Percentiles rank a stretch among this genome's conserved stretches.
These are phyloP conservation scores for Azolla pinnata DNA, from an alignment of 75 land plant genomes.

Conservation along the genomic window DNA sequence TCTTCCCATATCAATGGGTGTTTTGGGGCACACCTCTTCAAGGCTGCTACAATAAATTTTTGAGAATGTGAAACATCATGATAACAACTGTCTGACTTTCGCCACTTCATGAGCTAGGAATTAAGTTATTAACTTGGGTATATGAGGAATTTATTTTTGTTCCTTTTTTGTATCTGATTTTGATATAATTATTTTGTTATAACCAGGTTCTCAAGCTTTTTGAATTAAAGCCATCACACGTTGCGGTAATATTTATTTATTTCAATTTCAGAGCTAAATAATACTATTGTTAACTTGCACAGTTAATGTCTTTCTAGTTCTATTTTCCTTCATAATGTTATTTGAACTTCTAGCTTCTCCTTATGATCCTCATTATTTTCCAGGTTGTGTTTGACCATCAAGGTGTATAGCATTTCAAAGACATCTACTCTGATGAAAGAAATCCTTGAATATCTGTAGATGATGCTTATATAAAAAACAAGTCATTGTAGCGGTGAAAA, in stretches of 20 bases:
- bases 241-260: slow-evolving; percentile 38
- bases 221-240: slow-evolving; percentile 67
- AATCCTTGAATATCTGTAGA: no score
- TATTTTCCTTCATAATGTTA: background rate
- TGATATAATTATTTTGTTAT: slow-evolving; percentile 8
- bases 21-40: no score
- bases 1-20: no score
- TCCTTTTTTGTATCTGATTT: background rate
- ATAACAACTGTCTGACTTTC: background rate
- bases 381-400: slow-evolving; percentile 86
- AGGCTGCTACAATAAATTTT: no score
- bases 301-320: background rate
- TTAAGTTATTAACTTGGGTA: background rate
- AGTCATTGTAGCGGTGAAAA: no score
- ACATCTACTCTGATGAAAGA: no score
- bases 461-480: no score
- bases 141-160: background rate
- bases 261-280: background rate
- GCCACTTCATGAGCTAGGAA: background rate
- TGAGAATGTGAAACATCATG: no score
- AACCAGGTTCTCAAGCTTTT: slow-evolving; percentile 54
- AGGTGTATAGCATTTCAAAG: no score
- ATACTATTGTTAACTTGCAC: background rate
- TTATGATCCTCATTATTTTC: slow-evolving; percentile 4
- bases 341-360: background rate